Base-by-base conservation (phyloP, 768 basidiomycete species). In the Suillus decipiens region DNA sequence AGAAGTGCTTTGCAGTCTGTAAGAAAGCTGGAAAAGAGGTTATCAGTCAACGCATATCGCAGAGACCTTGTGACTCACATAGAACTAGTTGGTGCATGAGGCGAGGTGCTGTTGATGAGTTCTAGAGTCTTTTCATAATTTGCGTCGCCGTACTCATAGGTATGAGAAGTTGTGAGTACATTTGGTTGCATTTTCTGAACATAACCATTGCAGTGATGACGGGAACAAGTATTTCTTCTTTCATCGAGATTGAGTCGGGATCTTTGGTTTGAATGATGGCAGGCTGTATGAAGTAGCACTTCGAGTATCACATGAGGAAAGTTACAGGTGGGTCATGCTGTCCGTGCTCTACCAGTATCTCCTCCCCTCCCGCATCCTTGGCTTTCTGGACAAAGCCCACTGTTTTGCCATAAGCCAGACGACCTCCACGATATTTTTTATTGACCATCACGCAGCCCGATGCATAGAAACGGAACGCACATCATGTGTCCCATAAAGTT, bases 401-500 rank as follows among this genome's bases (percentile, higher is more conserved):
- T 71, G 94, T 91, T 77, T 89, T 95, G 67, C 97, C 95, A 69
- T 86, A 99, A 14, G 96, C 91, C n/a, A 89, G 83, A 66, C 88
- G 84, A 39, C 90, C 90, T 71, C 93, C 95, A 47, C 47, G 62
- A 33, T 14, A 37, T 48, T 37, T 14, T 42, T 59, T 24, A 42
- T 15, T 33, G 22, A n/a, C 12, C 28, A 22, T 4, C n/a, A 47
- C 12, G 34, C n/a, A 59, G 53, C 19, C 45, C 41, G 9, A 61
- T 28, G n/a, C 19, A 28, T 47, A 11, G 3, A 19, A 48, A 43
- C 50, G 55, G 36, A 22, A 75, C 81, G 62, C 70, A 95, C 93
- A 99, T 99, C 63, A 99, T 96, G 63, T 97, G 96, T 6, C 97
- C 97, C 84, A 97, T 87, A 74, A 96, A 99, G 80, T 92, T 89